Conservation (phyloP, 805 yeast genomes). For the Starmerella kuoi region DNA sequence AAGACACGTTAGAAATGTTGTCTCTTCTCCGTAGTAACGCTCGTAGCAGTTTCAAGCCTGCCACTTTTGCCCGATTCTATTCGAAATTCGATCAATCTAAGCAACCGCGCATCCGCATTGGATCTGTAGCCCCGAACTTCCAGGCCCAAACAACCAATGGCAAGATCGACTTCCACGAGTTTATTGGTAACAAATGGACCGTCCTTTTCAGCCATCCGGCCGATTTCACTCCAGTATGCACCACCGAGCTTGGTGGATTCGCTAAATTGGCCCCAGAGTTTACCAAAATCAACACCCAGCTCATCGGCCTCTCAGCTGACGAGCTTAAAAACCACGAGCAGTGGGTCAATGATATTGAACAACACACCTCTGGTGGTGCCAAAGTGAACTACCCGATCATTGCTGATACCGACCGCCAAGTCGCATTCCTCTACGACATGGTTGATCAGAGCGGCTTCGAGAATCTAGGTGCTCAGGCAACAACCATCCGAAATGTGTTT, state of each 20-base stretch:
- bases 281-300: slow-evolving; percentile 69
- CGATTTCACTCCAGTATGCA: slow-evolving; percentile 93
- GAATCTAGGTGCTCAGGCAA: slow-evolving; percentile 54
- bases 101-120: slow-evolving; percentile 52
- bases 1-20: too few relatives aligned
- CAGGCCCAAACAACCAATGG: slow-evolving; percentile 73
- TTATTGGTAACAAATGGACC: slow-evolving; percentile 75
- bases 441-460: slow-evolving; percentile 75
- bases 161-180: slow-evolving; percentile 74
- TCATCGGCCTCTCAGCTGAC: slow-evolving; percentile 84
- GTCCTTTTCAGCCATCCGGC: slow-evolving; percentile 90
- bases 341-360: slow-evolving; percentile 89
- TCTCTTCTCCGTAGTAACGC: too few relatives aligned
- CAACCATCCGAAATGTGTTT: slow-evolving; percentile 86
- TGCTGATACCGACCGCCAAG: slow-evolving; percentile 76
- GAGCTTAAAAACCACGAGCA: slow-evolving; percentile 63
- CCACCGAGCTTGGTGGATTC: slow-evolving; percentile 91
- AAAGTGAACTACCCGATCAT: slow-evolving; percentile 78
- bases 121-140: slow-evolving; percentile 81
- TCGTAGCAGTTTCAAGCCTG: too few relatives aligned
- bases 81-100: slow-evolving; percentile 22
- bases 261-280: slow-evolving; percentile 83
- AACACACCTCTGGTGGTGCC: slow-evolving; percentile 54
- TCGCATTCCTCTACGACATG: slow-evolving; percentile 76
- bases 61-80: slow-evolving; percentile 1